Evolutionary conservation across 2,329 filamentous ascomycete species (phyloP), one percentile per base, ranked within the genome.

Genomic region (Ustulina deusta): DNA sequence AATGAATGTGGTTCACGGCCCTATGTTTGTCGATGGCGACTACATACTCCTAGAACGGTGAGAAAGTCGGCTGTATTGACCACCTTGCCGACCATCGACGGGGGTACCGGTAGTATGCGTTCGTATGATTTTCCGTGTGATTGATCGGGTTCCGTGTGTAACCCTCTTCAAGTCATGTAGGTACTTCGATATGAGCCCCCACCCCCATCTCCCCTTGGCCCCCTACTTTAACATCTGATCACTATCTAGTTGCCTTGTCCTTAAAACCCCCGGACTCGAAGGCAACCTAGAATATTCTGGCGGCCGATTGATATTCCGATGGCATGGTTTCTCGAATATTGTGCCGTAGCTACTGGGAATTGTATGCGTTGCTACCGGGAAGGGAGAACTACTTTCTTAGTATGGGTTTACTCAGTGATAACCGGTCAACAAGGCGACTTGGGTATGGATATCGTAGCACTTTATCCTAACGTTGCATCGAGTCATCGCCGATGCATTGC

Each of bases 401-500:
- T 32, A 27, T 40, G 36, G 5, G 7, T 52, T 29, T 40, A 11
- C 20, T 22, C 1, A 22, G 11, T 25, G 20, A 25, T 38, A 55
- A 15, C 9, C 9, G 20, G 49, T 22, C 17, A 32, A 40, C 48
- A 15, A 64, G 32, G 65, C 65, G 55, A 27, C 42, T 25, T 32
- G 46, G 20, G 58, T 25, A 65, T 40, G 25, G 36, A 36, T 34
- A 55, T 11, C 10, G 44, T 42, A 38, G 36, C 20, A 17, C 51
- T 32, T 38, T 36, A 25, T n/a, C 29, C 36, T 25, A 40, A n/a
- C n/a, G 61, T 46, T 34, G 22, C 25, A 61, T 44, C 34, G 10
- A 51, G n/a, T 29, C 32, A 61, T 67, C 44, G 22, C 25, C 44
- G 22, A 65, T 65, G 65, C 55, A 60, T 48, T 64, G 49, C 49